Conservation (phyloP, 2,329 filamentous ascomycete genomes). For the Paradendryphiella salina region DNA sequence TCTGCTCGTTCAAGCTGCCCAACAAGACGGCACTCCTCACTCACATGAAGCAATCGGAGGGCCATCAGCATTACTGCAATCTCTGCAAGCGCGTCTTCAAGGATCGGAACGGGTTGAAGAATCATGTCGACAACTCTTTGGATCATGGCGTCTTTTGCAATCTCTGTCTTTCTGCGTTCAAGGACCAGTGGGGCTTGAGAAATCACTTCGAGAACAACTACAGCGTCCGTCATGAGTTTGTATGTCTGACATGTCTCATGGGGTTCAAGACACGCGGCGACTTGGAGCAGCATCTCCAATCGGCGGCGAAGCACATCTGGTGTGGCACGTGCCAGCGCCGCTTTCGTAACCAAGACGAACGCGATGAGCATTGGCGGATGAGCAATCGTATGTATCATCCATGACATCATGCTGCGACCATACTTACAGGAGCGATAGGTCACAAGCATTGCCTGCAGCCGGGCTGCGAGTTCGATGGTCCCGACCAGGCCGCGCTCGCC, state of each 20-base stretch:
- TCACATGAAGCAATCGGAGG: slow-evolving; percentile 33
- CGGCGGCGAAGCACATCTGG: slow-evolving; percentile 34
- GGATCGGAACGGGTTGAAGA: slow-evolving; percentile 41
- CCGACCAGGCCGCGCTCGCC: slow-evolving; percentile 19
- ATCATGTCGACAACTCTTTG: slow-evolving; percentile 38
- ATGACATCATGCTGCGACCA: background rate
- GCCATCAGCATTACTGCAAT: slow-evolving; percentile 42
- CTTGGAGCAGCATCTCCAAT: slow-evolving; percentile 32
- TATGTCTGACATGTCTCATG: slow-evolving; percentile 35
- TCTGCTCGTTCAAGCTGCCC: slow-evolving; percentile 31
- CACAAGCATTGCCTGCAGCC: slow-evolving; percentile 42
- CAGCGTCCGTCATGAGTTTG: slow-evolving; percentile 32
- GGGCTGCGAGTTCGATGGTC: slow-evolving; percentile 40
- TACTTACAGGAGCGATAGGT: slow-evolving; percentile 13
- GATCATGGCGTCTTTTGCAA: slow-evolving; percentile 40
- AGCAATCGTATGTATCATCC: slow-evolving; percentile 27
- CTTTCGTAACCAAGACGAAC: slow-evolving; percentile 37
- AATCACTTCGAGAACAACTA: slow-evolving; percentile 44
- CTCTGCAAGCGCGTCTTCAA: slow-evolving; percentile 43
- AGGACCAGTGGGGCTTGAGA: slow-evolving; percentile 36
- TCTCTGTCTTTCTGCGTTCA: slow-evolving; percentile 42
- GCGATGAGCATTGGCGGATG: slow-evolving; percentile 40
- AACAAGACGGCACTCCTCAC: slow-evolving; percentile 28
- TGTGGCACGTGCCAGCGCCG: slow-evolving; percentile 33
- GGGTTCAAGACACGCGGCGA: slow-evolving; percentile 28